Base-by-base conservation (phyloP, 2,329 filamentous ascomycete genomes). In the Akanthomyces muscarius region DNA sequence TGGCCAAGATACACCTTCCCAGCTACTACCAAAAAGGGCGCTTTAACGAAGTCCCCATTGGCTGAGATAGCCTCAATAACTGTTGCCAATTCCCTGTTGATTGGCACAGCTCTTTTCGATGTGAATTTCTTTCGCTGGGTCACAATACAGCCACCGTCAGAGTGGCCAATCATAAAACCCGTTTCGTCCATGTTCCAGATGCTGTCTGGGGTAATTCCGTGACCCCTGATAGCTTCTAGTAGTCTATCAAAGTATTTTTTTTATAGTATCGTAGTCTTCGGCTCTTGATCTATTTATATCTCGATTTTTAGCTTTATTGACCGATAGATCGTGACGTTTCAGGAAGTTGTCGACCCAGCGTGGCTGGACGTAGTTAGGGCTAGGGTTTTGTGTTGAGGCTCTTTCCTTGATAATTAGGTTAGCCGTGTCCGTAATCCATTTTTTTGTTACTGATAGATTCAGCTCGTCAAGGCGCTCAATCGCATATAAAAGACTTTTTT, bases 181-280 rank as follows among this genome's bases (percentile, higher is more conserved):
- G 62, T 64, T 33, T 64, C 59, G 55, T 64, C 65, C 55, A 64
- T 64, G 61, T 66, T 64, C 65, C 52, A 66, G 4, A 63, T 66
- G 52, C 50, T 50, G 8, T 63, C 56, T 3, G 44, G 45, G 11
- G 38, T 21, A 21, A 66, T 66, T 18, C 61, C 63, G 14, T 63
- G 18, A 5, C 55, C 38, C 25, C n/a, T 8, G 33, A 65, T 65
- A 16, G 42, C 56, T 25, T 36, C 23, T 25, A 61, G 0, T 8
- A 65, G 62, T 28, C 59, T 25, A 2, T 61, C 3, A 48, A 61
- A 66, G 48, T 64, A 66, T 18, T 52, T 5, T 33, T 13, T 30
- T 28, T 44, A 64, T 50, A 18, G 11, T 21, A 16, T 11, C 10
- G 10, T n/a, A 3, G 45, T 62, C 21, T 53, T 66, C 60, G 33